A percentile compares a stretch with the other conserved stretches of the same genome.
Conservation (phyloP, 495 filamentous ascomycete genomes). For the Tuber calosporum region DNA sequence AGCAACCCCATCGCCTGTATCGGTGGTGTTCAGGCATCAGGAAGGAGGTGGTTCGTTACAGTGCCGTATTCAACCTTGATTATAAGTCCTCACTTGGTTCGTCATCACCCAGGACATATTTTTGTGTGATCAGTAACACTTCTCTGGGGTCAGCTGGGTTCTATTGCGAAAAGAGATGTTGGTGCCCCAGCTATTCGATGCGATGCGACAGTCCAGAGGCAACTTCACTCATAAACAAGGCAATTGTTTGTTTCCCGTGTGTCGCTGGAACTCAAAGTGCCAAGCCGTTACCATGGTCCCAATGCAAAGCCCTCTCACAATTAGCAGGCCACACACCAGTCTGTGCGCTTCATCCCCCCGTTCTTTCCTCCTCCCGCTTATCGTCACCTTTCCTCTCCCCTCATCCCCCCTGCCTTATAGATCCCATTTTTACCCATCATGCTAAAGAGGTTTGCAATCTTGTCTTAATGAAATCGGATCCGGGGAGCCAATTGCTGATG, state of each 20-base stretch:
- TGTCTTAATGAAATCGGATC: conserved; percentile 29
- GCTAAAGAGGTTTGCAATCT: conserved; percentile 43
- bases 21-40: background rate
- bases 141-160: background rate
- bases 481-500: conserved; percentile 27
- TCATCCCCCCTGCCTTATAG: conserved; percentile 40
- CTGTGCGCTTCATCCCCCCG: conserved; percentile 32
- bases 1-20: background rate
- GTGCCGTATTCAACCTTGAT: background rate
- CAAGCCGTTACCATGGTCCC: conserved; percentile 23
- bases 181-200: background rate
- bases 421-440: conserved; percentile 44
- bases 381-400: conserved; percentile 30
- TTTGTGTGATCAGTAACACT: background rate
- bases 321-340: conserved; percentile 18
- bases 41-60: background rate
- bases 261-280: conserved; percentile 22
- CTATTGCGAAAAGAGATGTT: background rate
- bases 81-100: background rate
- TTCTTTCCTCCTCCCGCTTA: conserved; percentile 27
- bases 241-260: conserved; percentile 35
- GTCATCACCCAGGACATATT: background rate
- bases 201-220: background rate
- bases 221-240: conserved; percentile 18
- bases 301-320: conserved; percentile 20